Base-by-base conservation (phyloP, 257 asterid species). In the Plantago elongata region DNA sequence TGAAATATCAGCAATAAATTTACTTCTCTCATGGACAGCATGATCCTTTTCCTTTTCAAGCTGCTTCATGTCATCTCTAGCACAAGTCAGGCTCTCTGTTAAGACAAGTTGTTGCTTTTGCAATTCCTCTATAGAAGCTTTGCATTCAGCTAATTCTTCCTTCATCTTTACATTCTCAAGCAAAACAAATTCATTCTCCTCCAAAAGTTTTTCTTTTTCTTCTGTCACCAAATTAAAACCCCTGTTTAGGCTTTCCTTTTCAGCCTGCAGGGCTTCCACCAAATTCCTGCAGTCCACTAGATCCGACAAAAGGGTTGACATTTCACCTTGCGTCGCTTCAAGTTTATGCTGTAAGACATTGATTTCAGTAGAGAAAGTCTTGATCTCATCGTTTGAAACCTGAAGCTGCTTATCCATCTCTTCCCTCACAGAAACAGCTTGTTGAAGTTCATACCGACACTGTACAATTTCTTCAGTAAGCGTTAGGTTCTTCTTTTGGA, bases 281-380 rank as follows among this genome's bases (percentile, higher is more conserved):
- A 74, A 66, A 69, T 75, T 79, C 73, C 78, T 72, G 83, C 84
- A 73, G 64, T 74, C 90, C 72, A 67, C 75, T 34, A 85, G 77
- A 83, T 89, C 96, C 0, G 84, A 69, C 30, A 85, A 72, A 69
- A 86, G 68, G 81, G 62, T 76, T 64, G 88, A 84, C 75, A 81
- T 61, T 67, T 84, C 87, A 64, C 61, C 86, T 71, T 79, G 84
- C 9, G 90, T 65, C 68, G 58, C 69, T 59, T 83, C 93, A 49
- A 92, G 72, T 48, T 79, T 78, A 72, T 60, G 77, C 80, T 81
- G 89, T 81, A 92, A 76, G 54, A 79, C 85, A 74, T 77, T 67
- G 65, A 77, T 78, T 74, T 78, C 75, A 65, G 77, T 76, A 73
- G 83, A 72, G 67, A 78, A 65, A 17, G 51, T 87, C 67, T 78